Evolutionary conservation across 139 green algal species (phyloP), one percentile per base, ranked within the genome.

Genomic region (Closterium sp.): DNA sequence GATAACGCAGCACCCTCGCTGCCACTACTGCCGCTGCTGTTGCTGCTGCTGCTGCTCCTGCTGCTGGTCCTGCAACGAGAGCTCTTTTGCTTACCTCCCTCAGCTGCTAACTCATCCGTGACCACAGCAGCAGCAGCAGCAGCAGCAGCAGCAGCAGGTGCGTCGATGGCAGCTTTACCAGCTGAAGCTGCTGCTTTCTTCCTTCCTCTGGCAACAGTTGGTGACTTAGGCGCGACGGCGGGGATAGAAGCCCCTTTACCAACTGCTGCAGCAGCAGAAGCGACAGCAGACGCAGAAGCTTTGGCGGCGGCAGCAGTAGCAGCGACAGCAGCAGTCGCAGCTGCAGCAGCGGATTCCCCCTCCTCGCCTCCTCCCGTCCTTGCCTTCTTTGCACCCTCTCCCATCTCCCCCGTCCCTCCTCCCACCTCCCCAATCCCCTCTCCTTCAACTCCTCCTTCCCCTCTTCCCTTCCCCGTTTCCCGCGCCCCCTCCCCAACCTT

Each of bases 21-120:
- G 17, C 70, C 88, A 31, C 88, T 90, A 24, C 86, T 89, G 86
- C 17, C 31, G 86, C 86, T 89, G 86, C 31, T 89, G 17, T 86
- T n/a, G n/a, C n/a, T n/a, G n/a, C n/a, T n/a, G n/a, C n/a, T n/a
- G n/a, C n/a, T 31, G 29, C 42, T 31, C 19, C 22, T 17, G 88
- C 34, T 90, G 28, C 42, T 84, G 88, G 38, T 79, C 42, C 42
- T 79, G 27, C 42, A 10, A 88, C n/a, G 22, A 17, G 34, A 87
- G 19, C 24, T 31, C n/a, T 24, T 79, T 24, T 79, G 9, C 88
- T 17, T 27, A 9, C 38, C n/a, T 17, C 86, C 86, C 19, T 34
- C 31, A 89, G 31, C 19, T 84, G 19, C 86, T 89, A 22, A 22
- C 19, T 34, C 31, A 70, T 13, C 31, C 19, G 30, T 34, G 4